A percentile compares a stretch with the other conserved stretches of the same genome.
Conservation (phyloP, 768 basidiomycete species). For the Pleurotus platypus region DNA sequence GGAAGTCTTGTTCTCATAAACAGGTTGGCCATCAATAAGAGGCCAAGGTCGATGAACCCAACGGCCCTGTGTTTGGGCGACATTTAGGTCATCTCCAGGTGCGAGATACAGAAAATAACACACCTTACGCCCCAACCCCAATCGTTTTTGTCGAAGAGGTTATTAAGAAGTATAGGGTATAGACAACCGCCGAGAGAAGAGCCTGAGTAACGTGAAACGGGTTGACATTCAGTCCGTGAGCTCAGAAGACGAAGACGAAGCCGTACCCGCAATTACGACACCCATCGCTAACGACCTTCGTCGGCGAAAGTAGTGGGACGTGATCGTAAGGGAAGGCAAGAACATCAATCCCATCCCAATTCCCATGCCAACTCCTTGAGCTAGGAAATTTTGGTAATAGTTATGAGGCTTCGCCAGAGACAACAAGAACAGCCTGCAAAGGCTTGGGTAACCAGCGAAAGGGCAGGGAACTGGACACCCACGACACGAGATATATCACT, state of each 20-base stretch:
- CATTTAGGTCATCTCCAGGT: constrained; percentile 17
- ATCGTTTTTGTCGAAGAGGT: constrained; percentile 33
- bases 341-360: constrained; percentile 54
- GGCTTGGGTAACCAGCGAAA: background rate
- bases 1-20: constrained; percentile 41
- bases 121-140: constrained; percentile 43
- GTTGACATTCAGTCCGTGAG: background rate
- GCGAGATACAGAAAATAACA: constrained; percentile 19
- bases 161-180: constrained; percentile 51
- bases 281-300: constrained; percentile 54
- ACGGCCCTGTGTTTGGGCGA: constrained; percentile 29
- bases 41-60: constrained; percentile 40
- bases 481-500: constrained; percentile 41
- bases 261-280: constrained; percentile 44
- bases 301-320: constrained; percentile 49
- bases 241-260: background rate
- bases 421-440: constrained; percentile 44
- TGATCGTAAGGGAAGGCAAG: constrained; percentile 47
- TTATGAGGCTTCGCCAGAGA: constrained; percentile 43
- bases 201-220: constrained; percentile 19
- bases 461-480: constrained; percentile 12
- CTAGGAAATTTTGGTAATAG: constrained; percentile 50
- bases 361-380: constrained; percentile 56
- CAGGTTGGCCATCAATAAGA: constrained; percentile 39
- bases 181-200: constrained; percentile 47